Evolutionary conservation across 1,284 basidiomycete genomes (phyloP).

Genomic region (Leucoagaricus sp.): DNA sequence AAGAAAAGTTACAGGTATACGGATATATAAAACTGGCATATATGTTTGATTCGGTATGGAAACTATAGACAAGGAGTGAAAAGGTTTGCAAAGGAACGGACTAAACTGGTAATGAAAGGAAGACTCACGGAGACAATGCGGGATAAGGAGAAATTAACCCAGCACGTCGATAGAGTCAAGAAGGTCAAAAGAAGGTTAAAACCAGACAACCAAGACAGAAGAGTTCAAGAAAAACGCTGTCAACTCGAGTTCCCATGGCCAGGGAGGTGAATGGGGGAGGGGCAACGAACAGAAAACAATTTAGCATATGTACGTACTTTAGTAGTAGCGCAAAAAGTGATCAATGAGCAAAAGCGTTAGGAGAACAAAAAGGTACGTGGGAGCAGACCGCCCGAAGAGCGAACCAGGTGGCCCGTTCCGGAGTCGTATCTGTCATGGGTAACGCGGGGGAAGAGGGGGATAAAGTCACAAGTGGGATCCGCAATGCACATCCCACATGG

Average conservation of each 20-base stretch:
- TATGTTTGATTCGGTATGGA: conserved; percentile 5
- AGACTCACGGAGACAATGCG: conserved; percentile 12
- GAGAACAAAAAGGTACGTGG: conserved; percentile 7
- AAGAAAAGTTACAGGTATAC: conserved; percentile 6
- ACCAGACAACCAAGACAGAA: conserved; percentile 9
- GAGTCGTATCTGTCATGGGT: conserved; percentile 3
- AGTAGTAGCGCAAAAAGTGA: conserved; percentile 1
- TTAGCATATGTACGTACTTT: conserved; percentile 14
- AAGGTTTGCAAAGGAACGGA: conserved; percentile 13
- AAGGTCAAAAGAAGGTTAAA: conserved; percentile 2
- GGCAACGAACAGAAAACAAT: neutral
- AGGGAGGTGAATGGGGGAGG: neutral
- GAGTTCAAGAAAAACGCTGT: conserved; percentile 14
- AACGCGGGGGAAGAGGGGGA: neutral
- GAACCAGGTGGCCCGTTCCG: neutral
- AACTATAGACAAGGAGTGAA: conserved; percentile 12
- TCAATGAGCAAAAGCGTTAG: neutral
- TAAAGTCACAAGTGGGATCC: neutral
- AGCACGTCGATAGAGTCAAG: neutral
- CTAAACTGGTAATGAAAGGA: conserved; percentile 14
- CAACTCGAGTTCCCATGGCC: conserved; percentile 10
- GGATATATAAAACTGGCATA: conserved; percentile 12
- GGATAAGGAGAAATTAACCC: conserved; percentile 3
- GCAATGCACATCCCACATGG: neutral
- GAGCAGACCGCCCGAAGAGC: neutral